Evolutionary conservation across 768 basidiomycete genomes (phyloP).

Genomic region (Macrocybe gigantea): DNA sequence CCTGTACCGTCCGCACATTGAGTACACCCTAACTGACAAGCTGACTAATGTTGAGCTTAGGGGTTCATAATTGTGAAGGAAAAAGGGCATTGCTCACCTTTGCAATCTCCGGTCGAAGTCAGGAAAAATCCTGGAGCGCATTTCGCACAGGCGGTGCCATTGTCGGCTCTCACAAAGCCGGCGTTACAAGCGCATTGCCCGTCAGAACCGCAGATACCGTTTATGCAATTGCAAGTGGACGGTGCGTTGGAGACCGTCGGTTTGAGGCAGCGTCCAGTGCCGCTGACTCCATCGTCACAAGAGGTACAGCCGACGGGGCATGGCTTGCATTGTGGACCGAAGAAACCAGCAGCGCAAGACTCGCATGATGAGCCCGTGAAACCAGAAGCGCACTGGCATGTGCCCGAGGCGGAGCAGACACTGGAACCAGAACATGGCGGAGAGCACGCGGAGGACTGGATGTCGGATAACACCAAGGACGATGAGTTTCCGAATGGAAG

Average conservation of each 20-base stretch:
- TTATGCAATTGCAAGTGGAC: constrained; percentile 70
- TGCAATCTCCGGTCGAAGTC: constrained; percentile 50
- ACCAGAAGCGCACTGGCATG: constrained; percentile 63
- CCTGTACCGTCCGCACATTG: constrained; percentile 61
- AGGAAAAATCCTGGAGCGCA: constrained; percentile 65
- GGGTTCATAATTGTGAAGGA: background rate
- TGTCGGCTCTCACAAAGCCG: constrained; percentile 53
- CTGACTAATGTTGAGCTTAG: constrained; percentile 20
- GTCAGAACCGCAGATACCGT: constrained; percentile 64
- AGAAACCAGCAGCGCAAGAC: constrained; percentile 61
- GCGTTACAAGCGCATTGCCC: constrained; percentile 61
- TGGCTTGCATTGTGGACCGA: constrained; percentile 60
- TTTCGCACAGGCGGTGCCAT: constrained; percentile 61
- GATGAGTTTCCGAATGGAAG: constrained; percentile 45
- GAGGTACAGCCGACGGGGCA: constrained; percentile 60
- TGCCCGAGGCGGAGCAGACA: constrained; percentile 58
- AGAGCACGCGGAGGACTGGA: constrained; percentile 55
- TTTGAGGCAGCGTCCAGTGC: constrained; percentile 63
- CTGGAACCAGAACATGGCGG: constrained; percentile 60
- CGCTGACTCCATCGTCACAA: constrained; percentile 75
- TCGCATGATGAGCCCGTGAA: constrained; percentile 78
- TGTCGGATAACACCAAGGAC: constrained; percentile 52
- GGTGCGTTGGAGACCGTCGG: constrained; percentile 40
- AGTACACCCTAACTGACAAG: constrained; percentile 61
- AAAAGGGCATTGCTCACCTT: constrained; percentile 31